phyloP scores from a whole-genome alignment of 139 green algal species.

The Coelastrella sp. region DNA sequence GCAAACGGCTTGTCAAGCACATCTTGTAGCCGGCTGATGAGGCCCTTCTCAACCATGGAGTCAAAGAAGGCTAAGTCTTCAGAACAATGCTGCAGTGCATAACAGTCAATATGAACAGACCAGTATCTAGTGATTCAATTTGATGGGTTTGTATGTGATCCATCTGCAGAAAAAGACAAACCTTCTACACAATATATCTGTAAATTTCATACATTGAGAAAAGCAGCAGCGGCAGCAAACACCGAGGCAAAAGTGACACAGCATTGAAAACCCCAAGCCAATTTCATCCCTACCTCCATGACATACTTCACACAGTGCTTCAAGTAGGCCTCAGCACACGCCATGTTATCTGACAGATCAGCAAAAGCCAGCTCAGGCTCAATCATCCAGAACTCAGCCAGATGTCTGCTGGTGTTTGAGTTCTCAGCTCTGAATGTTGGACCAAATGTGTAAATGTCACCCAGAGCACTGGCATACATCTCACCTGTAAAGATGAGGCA shows the following conservation, averaged over 20 bases:
- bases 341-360: slow-evolving; percentile 68
- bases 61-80: slow-evolving; percentile 85
- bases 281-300: slow-evolving; percentile 19
- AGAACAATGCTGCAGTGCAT: slow-evolving; percentile 66
- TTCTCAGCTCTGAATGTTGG: slow-evolving; percentile 77
- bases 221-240: too few relatives aligned
- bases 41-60: slow-evolving; percentile 69
- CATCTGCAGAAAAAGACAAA: too few relatives aligned
- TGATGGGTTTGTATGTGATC: too few relatives aligned
- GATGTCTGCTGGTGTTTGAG: slow-evolving; percentile 76
- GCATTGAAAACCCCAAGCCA: too few relatives aligned
- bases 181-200: too few relatives aligned
- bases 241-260: not conserved
- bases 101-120: not conserved
- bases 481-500: slow-evolving; percentile 54
- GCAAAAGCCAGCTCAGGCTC: slow-evolving; percentile 89
- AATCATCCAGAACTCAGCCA: slow-evolving; percentile 94
- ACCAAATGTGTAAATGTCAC: slow-evolving; percentile 85
- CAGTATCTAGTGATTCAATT: too few relatives aligned
- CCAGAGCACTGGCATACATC: slow-evolving; percentile 77
- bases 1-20: slow-evolving; percentile 63
- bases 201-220: too few relatives aligned
- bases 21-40: slow-evolving; percentile 50
- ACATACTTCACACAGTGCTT: slow-evolving; percentile 64
- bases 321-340: slow-evolving; percentile 83